These are phyloP conservation scores for Diaporthe vexans DNA, from an alignment of 2,329 filamentous ascomycete genomes.

Conservation along the genomic window DNA sequence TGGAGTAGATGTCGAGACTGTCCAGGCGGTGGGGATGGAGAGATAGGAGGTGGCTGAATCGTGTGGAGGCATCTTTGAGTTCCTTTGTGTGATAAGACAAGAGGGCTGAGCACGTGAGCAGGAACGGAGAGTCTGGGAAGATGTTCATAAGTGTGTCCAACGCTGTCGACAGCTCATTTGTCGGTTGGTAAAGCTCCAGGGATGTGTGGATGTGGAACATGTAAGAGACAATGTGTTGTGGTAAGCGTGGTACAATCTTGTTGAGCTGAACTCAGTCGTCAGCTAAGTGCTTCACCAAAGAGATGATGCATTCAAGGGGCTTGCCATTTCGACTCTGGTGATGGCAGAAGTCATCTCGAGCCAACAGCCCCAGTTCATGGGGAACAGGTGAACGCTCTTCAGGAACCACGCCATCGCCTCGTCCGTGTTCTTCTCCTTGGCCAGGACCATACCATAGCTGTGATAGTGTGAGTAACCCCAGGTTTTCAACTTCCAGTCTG, in stretches of 20 bases:
- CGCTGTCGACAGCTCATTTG: constrained; percentile 78
- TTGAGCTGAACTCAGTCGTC: constrained; percentile 71
- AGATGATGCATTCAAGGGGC: constrained; percentile 48
- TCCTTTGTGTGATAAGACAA: constrained; percentile 93
- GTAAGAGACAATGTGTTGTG: constrained; percentile 91
- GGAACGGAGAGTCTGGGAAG: constrained; percentile 89
- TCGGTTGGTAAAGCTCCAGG: constrained; percentile 91
- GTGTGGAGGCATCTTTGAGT: constrained; percentile 75
- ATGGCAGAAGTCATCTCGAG: constrained; percentile 89
- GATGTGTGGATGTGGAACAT: constrained; percentile 95
- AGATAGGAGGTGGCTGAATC: constrained; percentile 85
- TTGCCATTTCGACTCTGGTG: constrained; percentile 83
- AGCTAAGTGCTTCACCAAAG: not conserved
- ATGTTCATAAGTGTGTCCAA: constrained; percentile 84
- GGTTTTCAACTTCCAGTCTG: not conserved
- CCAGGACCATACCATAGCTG: constrained; percentile 88
- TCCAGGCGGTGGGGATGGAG: constrained; percentile 83
- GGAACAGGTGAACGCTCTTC: constrained; percentile 87
- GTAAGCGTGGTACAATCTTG: constrained; percentile 78
- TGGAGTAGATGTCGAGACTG: constrained; percentile 94
- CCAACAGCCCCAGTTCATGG: constrained; percentile 99
- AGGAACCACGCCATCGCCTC: constrained; percentile 90
- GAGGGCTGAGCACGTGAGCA: constrained; percentile 90
- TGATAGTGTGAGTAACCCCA: constrained; percentile 7
- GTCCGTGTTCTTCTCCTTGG: constrained; percentile 91